These are phyloP conservation scores for Ascomycota sp. DNA, from an alignment of 2,329 filamentous ascomycete genomes.

Conservation along the genomic window DNA sequence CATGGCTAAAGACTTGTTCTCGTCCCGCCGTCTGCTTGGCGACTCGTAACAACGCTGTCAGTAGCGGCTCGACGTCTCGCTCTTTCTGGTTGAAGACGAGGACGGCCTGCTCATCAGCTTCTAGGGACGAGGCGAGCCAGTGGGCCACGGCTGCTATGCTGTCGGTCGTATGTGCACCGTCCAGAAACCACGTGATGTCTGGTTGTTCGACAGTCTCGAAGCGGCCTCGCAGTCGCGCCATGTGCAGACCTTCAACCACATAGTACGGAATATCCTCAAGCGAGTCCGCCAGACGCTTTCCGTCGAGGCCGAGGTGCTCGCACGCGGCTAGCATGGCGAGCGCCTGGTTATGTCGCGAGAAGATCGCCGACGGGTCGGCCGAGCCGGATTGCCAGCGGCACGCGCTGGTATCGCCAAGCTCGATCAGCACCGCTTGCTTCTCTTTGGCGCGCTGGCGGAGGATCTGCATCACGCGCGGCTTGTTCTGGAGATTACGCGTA, in stretches of 20 bases:
- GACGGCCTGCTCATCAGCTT: constrained; percentile 17
- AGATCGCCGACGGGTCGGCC: constrained; percentile 27
- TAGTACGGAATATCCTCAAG: constrained; percentile 13
- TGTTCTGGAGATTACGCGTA: constrained; percentile 10
- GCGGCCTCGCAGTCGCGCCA: constrained; percentile 51
- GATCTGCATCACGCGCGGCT: constrained; percentile 27
- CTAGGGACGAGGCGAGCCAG: constrained; percentile 49
- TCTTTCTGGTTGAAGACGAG: constrained; percentile 91
- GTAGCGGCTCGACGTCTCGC: constrained; percentile 48
- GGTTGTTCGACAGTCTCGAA: constrained; percentile 45
- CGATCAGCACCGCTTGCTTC: constrained; percentile 25
- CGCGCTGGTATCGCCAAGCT: constrained; percentile 13
- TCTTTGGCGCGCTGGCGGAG: constrained; percentile 37
- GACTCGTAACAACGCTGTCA: constrained; percentile 39
- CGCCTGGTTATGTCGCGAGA: constrained; percentile 37
- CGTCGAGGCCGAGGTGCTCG: constrained; percentile 28
- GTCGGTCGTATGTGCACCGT: constrained; percentile 75
- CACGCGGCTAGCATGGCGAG: constrained; percentile 34
- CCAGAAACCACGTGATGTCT: constrained; percentile 54
- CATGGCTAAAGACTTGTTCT: constrained; percentile 40
- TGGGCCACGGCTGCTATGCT: constrained; percentile 55
- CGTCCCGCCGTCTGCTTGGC: constrained; percentile 19
- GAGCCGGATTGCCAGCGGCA: background rate
- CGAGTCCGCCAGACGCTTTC: too few species aligned
- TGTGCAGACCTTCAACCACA: constrained; percentile 44